phyloP scores from a whole-genome alignment of 129 eudicot species.

The Saussurea involucrata region DNA sequence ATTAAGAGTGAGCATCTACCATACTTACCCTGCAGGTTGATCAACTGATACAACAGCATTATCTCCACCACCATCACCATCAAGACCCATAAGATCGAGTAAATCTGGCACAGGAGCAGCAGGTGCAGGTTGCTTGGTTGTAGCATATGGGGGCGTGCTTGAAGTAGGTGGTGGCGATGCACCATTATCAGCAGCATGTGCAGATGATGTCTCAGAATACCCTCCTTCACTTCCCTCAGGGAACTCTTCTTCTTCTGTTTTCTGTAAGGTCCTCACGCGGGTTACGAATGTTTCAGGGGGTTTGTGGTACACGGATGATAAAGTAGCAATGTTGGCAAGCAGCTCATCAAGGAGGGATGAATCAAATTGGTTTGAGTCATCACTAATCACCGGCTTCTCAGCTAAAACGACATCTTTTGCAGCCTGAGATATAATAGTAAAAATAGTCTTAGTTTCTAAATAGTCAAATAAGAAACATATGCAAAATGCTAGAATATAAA shows the following conservation, averaged over 20 bases:
- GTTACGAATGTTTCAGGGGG: constrained; percentile 94
- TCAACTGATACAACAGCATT: constrained; percentile 64
- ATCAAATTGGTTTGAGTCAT: constrained; percentile 88
- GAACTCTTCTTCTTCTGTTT: constrained; percentile 86
- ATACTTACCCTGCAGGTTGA: constrained; percentile 63
- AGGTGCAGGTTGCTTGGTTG: constrained; percentile 50
- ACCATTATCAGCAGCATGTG: constrained; percentile 46
- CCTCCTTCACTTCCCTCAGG: constrained; percentile 81
- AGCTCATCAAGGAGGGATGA: constrained; percentile 93
- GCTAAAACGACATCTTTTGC: constrained; percentile 97
- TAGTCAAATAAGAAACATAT: background rate
- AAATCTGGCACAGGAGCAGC: constrained; percentile 83
- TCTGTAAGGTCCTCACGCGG: constrained; percentile 71
- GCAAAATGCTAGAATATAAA: background rate
- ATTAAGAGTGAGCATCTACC: background rate
- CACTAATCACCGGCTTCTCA: constrained; percentile 94
- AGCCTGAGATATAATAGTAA: constrained; percentile 47
- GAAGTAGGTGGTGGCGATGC: constrained; percentile 55
- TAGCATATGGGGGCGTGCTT: constrained; percentile 35
- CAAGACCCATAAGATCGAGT: constrained; percentile 71
- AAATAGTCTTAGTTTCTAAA: background rate
- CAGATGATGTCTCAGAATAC: constrained; percentile 63
- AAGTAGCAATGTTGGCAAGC: constrained; percentile 85
- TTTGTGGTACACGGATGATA: constrained; percentile 94
- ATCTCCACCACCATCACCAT: constrained; percentile 27